Base-by-base conservation (phyloP, 2,329 filamentous ascomycete genomes). In the Botrytis cinerea region DNA sequence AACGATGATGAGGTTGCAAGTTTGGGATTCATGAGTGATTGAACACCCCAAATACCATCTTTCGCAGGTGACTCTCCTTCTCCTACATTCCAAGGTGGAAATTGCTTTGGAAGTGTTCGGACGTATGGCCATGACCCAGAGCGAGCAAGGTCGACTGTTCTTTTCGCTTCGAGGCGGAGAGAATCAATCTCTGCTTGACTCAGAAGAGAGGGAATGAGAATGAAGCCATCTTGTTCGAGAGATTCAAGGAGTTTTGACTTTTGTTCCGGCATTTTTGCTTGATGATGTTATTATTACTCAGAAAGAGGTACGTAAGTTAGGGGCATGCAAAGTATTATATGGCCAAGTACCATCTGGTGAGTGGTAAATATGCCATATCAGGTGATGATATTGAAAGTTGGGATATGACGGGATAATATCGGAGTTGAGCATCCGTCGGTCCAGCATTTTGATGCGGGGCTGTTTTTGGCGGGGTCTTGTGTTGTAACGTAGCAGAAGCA, bases 71-170 rank as follows among this genome's bases (percentile, higher is more conserved):
- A 78, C 14, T 69, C 48, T 8, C 64, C 79, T 9, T 76, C 74
- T 14, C 67, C 66, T n/a, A 79, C 84, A n/a, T 85, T 85, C 94
- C 94, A 97, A 0, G 94, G 94, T 0, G 94, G 94, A 83, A 97
- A 97, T 83, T 97, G 94, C 82, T 97, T 97, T 71, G 93, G 93
- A 3, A 96, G 88, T 0, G 93, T 95, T 76, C 94, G 92, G 79
- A 97, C 90, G 82, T 92, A 87, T 4, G 93, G 93, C 94, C 94
- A 97, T 75, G 86, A 80, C 54, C 93, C 93, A n/a, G 84, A 78
- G 75, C 92, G 89, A 60, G 92, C 91, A 60, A 89, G 84, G 3
- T 83, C 80, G 32, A 90, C 89, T n/a, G 88, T 87, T 73, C 86
- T 82, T 48, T 84, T 80, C 69, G 90, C 88, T 60, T 90, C 90